These are phyloP conservation scores for Solanum hybrid DNA, from an alignment of 305 asterid species.

Conservation along the genomic window DNA sequence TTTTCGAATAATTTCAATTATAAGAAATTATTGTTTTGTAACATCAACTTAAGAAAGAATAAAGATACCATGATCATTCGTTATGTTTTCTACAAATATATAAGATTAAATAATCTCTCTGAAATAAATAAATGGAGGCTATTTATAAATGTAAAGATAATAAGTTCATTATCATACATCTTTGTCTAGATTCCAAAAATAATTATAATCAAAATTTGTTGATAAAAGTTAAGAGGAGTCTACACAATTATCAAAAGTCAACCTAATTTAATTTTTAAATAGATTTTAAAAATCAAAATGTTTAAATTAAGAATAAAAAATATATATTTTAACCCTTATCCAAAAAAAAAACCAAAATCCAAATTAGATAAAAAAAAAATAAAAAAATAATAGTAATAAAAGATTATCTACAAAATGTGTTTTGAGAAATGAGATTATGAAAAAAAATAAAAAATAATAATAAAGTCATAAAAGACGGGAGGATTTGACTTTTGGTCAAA, in stretches of 20 bases:
- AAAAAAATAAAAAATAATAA: not conserved
- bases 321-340: not conserved
- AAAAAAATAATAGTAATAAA: not conserved
- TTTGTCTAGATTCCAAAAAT: not conserved
- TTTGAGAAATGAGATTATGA: not conserved
- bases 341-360: not conserved
- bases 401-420: not conserved
- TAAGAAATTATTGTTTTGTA: not conserved
- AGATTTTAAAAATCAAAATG: not conserved
- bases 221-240: not conserved
- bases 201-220: not conserved
- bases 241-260: not conserved
- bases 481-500: constrained; percentile 26
- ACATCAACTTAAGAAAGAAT: too few species aligned
- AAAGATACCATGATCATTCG: too few species aligned
- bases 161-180: not conserved
- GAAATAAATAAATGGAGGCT: too few species aligned
- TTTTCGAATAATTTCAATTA: not conserved
- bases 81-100: too few species aligned
- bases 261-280: not conserved
- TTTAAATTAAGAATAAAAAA: not conserved
- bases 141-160: not conserved
- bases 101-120: too few species aligned
- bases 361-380: not conserved
- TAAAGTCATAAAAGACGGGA: not conserved